phyloP scores from a whole-genome alignment of 73 alveolate genomes.

The Urostyla sp. region DNA sequence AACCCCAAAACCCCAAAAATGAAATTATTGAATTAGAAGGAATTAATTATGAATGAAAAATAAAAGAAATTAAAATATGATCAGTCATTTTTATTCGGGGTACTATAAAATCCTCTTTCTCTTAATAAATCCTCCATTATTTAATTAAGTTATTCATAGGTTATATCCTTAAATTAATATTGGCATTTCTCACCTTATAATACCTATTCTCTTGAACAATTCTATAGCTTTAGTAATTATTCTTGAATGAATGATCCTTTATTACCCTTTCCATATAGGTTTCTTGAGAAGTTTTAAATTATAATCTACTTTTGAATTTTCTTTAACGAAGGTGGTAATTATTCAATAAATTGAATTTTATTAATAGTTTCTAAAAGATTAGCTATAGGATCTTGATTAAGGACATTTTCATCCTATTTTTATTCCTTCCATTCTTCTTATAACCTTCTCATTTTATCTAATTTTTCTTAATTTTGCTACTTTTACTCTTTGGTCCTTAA shows the following conservation, averaged over 20 bases:
- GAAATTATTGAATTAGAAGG: no score
- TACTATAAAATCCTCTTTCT: conserved; percentile 31
- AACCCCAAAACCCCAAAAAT: background rate
- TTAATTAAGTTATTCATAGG: conserved; percentile 49
- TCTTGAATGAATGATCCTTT: conserved; percentile 31
- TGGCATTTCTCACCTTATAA: conserved; percentile 29
- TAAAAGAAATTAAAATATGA: background rate
- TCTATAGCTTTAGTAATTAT: conserved; percentile 59
- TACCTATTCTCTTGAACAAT: conserved; percentile 59
- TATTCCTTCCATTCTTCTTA: background rate
- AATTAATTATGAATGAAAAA: no score
- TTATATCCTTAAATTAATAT: background rate
- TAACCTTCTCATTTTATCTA: background rate
- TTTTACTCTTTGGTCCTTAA: conserved; percentile 34
- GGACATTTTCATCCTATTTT: conserved; percentile 41
- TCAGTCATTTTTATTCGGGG: background rate
- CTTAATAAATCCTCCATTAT: conserved; percentile 45
- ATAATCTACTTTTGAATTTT: conserved; percentile 43
- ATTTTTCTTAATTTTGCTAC: background rate
- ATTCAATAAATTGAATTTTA: conserved; percentile 52
- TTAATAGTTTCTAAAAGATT: conserved; percentile 43
- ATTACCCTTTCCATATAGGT: conserved; percentile 21
- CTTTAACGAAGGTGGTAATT: conserved; percentile 63
- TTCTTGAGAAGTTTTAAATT: conserved; percentile 61
- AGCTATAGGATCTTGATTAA: conserved; percentile 62